These are phyloP conservation scores for Lactifluus echinatus DNA, from an alignment of 768 basidiomycete genomes.

Conservation along the genomic window DNA sequence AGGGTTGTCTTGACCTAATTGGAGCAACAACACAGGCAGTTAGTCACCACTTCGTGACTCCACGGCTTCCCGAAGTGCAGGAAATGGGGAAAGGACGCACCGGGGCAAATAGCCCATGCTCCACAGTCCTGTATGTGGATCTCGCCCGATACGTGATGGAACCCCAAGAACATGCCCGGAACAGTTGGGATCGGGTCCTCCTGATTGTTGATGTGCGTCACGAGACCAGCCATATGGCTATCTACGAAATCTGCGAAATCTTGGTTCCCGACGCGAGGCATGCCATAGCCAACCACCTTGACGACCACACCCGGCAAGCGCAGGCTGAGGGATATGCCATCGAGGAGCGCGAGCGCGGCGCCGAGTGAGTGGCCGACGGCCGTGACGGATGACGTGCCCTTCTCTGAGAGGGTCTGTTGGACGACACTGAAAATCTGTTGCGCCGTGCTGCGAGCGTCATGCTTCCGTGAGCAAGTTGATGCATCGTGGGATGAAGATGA, in stretches of 20 bases:
- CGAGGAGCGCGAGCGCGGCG: slow-evolving; percentile 24
- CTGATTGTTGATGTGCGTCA: slow-evolving; percentile 7
- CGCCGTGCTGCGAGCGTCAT: slow-evolving; percentile 4
- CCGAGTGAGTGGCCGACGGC: slow-evolving; percentile 19
- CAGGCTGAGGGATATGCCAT: slow-evolving; percentile 22
- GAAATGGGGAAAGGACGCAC: slow-evolving; percentile 21
- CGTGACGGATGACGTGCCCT: background rate
- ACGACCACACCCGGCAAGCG: slow-evolving; percentile 18
- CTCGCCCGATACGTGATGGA: slow-evolving; percentile 36
- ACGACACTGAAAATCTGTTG: background rate
- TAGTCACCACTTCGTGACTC: background rate
- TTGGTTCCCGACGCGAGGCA: slow-evolving; percentile 23
- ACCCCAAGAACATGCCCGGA: slow-evolving; percentile 34
- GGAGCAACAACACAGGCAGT: background rate
- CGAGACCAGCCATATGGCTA: background rate
- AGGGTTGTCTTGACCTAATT: slow-evolving; percentile 51
- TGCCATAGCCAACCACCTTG: slow-evolving; percentile 21
- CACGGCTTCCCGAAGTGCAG: background rate
- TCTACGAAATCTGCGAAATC: slow-evolving; percentile 9
- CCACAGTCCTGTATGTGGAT: slow-evolving; percentile 35
- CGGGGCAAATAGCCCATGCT: slow-evolving; percentile 48
- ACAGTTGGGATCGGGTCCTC: slow-evolving; percentile 32
- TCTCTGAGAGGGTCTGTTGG: background rate
- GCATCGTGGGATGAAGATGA: background rate
- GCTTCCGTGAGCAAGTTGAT: background rate